Evolutionary conservation across 108 stramenopile genomes (phyloP), one percentile per base, ranked within the genome.

Genomic region (Stephanodiscus minutulus): DNA sequence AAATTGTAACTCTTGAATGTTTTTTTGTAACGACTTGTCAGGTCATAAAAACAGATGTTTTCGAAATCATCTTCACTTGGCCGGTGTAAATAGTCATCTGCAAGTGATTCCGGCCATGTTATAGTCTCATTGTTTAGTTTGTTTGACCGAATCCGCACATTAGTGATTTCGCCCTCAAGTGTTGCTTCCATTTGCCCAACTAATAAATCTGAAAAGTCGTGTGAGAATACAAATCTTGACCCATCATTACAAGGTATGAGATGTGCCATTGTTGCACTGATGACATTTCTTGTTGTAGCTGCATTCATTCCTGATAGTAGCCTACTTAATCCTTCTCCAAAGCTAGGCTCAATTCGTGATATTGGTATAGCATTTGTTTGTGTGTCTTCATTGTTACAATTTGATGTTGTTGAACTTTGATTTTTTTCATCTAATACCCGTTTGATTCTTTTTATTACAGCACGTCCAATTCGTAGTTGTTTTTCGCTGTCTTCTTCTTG

Each of bases 131-230:
- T 35, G 35, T 35, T 0, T 63, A 63, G 22, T 61, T 44, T 25
- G 50, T 58, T 33, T 66, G 57, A 18, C 66, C 64, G 12, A 66
- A 70, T 25, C 4, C 57, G 57, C 24, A 70, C 36, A 70, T 70
- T 28, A 10, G 43, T 58, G 9, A 4, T n/a, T 58, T 31, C 36
- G 2, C 64, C 64, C 21, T 74, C 65, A 24, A 74, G 28, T 20
- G 47, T 37, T 12, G 55, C 73, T 28, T 53, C 59, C 65, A 74
- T 46, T 60, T 74, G 73, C 10, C 65, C 58, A 0, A 74, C 65
- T 6, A 74, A 35, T 57, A 74, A 60, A 50, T 66, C 52, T 7
- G 50, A 43, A 61, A 74, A 66, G 25, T 74, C 20, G 66, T 74
- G 73, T n/a, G n/a, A n/a, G n/a, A n/a, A n/a, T n/a, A n/a, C n/a